These are phyloP conservation scores for Cercospora canescens DNA, from an alignment of 2,329 filamentous ascomycete species.

Conservation along the genomic window DNA sequence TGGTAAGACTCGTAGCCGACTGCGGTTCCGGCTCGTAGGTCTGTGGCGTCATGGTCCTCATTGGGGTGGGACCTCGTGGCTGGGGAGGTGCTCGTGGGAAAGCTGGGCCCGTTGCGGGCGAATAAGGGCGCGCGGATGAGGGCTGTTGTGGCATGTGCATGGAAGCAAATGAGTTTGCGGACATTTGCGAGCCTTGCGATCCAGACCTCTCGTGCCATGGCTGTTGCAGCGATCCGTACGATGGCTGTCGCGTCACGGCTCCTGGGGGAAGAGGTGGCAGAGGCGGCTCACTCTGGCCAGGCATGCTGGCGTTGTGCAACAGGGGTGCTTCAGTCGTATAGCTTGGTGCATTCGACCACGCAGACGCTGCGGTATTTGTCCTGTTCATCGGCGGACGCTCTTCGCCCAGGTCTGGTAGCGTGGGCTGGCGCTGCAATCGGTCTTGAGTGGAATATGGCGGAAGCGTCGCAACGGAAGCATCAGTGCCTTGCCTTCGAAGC, in stretches of 20 bases:
- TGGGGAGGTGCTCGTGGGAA: constrained; percentile 19
- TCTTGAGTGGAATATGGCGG: constrained; percentile 52
- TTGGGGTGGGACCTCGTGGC: constrained; percentile 19
- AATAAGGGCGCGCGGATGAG: constrained; percentile 16
- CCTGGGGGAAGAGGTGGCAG: constrained; percentile 27
- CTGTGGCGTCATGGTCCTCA: constrained; percentile 21
- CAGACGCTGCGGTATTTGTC: constrained; percentile 57
- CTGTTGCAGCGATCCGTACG: constrained; percentile 26
- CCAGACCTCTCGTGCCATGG: constrained; percentile 24
- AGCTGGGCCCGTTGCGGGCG: constrained; percentile 10
- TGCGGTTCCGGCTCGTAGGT: constrained; percentile 17
- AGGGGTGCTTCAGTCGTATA: constrained; percentile 66
- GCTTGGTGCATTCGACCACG: constrained; percentile 50
- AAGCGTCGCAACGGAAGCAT: constrained; percentile 40
- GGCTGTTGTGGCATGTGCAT: constrained; percentile 15
- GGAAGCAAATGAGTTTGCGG: constrained; percentile 14
- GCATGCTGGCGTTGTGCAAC: constrained; percentile 56
- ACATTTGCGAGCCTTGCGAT: constrained; percentile 20
- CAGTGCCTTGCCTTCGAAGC: constrained; percentile 37
- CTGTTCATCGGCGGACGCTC: constrained; percentile 40
- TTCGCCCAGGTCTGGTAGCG: constrained; percentile 43
- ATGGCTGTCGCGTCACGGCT: constrained; percentile 25
- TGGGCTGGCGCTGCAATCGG: constrained; percentile 38
- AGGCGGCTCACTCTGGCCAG: constrained; percentile 24
- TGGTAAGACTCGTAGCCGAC: constrained; percentile 14